These are phyloP conservation scores for Termitomyces sp. DNA, from an alignment of 768 basidiomycete species.

Conservation along the genomic window DNA sequence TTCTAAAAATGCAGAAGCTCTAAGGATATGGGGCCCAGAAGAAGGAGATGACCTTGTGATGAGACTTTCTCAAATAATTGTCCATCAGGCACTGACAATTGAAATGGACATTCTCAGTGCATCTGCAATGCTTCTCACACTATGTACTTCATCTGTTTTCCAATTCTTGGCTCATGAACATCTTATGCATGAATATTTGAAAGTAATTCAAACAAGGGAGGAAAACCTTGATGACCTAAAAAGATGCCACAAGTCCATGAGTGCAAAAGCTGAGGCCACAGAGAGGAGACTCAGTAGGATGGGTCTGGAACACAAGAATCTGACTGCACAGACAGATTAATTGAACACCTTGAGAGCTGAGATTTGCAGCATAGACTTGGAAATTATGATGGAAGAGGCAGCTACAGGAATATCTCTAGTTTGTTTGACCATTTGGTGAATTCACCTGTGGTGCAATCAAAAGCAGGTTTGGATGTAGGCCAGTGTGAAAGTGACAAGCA, in stretches of 20 bases:
- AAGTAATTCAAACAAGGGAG: slow-evolving; percentile 77
- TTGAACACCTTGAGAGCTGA: slow-evolving; percentile 70
- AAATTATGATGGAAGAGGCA: slow-evolving; percentile 84
- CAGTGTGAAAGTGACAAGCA: too few species aligned
- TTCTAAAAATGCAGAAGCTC: slow-evolving; percentile 63
- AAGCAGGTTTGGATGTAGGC: too few species aligned
- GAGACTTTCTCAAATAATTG: slow-evolving; percentile 20
- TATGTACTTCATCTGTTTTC: slow-evolving; percentile 61
- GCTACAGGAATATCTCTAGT: too few species aligned
- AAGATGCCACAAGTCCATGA: slow-evolving; percentile 59
- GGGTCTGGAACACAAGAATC: slow-evolving; percentile 84
- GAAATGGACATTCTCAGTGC: slow-evolving; percentile 71
- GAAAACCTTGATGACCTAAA: slow-evolving; percentile 77
- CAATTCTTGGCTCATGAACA: slow-evolving; percentile 70
- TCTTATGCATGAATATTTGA: slow-evolving; percentile 68
- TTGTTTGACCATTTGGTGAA: too few species aligned
- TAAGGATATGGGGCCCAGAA: slow-evolving; percentile 67
- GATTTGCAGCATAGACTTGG: slow-evolving; percentile 71
- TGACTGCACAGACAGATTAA: slow-evolving; percentile 63
- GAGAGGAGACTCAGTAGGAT: slow-evolving; percentile 90
- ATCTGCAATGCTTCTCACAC: slow-evolving; percentile 59
- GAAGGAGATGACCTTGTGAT: slow-evolving; percentile 84
- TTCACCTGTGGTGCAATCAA: too few species aligned
- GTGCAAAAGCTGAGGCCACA: slow-evolving; percentile 70
- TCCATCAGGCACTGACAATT: background rate